Evolutionary conservation across 257 asterid species (phyloP).

Genomic region (Solanum bulbocastanum): DNA sequence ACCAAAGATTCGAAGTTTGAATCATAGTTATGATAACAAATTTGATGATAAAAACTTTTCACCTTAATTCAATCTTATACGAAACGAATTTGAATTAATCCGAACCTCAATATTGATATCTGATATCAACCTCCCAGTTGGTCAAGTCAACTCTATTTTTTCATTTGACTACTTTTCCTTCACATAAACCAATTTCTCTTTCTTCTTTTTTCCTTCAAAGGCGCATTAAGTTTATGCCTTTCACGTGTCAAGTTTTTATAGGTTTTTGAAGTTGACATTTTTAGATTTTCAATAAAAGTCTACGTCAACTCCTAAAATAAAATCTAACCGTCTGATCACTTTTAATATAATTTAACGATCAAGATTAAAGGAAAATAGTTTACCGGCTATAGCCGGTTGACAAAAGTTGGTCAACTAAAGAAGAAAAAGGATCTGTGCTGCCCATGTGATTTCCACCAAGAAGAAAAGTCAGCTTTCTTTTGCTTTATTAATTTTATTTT

Average conservation of each 20-base stretch:
- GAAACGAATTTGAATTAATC: not conserved
- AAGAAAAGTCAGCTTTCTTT: not conserved
- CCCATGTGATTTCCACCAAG: not conserved
- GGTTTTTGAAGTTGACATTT: conserved; percentile 5
- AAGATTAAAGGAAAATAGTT: not conserved
- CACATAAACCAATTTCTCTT: not conserved
- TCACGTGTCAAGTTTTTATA: conserved; percentile 21
- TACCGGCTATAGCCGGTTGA: not conserved
- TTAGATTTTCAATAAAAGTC: not conserved
- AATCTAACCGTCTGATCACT: not conserved
- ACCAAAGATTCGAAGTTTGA: not conserved
- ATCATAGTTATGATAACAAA: not conserved
- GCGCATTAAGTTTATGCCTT: not conserved
- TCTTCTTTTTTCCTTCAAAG: not conserved
- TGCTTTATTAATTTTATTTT: not conserved
- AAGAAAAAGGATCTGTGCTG: not conserved
- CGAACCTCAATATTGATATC: not conserved
- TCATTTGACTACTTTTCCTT: not conserved
- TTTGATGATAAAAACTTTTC: not conserved
- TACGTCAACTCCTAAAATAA: not conserved
- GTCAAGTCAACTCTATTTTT: not conserved
- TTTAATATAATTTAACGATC: not conserved
- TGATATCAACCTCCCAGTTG: not conserved
- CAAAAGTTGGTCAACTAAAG: not conserved
- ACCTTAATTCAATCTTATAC: not conserved